Conservation (phyloP, 2,329 filamentous ascomycete species). For the Periconia sp. region DNA sequence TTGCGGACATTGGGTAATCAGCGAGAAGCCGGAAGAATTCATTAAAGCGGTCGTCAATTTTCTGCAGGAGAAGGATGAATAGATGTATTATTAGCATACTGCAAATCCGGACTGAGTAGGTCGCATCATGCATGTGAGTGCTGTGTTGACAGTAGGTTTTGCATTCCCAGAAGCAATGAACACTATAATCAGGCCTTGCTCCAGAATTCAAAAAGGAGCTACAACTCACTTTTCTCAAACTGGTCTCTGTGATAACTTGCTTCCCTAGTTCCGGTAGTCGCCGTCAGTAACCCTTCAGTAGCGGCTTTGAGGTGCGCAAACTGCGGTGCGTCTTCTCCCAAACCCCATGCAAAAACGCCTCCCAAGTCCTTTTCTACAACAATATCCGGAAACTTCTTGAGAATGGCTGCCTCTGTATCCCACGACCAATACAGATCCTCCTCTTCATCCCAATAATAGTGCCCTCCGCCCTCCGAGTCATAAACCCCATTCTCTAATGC, state of each 20-base stretch:
- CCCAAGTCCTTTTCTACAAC: slow-evolving; percentile 59
- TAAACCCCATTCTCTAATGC: slow-evolving; percentile 58
- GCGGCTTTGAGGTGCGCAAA: slow-evolving; percentile 45
- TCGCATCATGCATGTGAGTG: not conserved
- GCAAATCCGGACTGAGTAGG: not conserved
- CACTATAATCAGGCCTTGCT: not conserved
- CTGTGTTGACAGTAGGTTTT: not conserved
- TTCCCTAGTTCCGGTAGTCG: not conserved
- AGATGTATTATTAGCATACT: not conserved
- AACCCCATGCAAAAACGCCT: slow-evolving; percentile 73
- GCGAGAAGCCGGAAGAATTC: slow-evolving; percentile 82
- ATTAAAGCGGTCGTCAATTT: slow-evolving; percentile 69
- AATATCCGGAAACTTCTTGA: slow-evolving; percentile 62
- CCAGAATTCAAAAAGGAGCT: not conserved
- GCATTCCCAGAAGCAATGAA: not conserved
- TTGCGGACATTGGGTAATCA: slow-evolving; percentile 84
- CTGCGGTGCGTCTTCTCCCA: slow-evolving; percentile 62
- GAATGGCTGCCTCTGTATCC: slow-evolving; percentile 65
- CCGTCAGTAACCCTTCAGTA: slow-evolving; percentile 9
- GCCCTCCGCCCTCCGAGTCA: slow-evolving; percentile 62
- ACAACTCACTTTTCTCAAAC: slow-evolving; percentile 2
- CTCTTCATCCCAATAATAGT: slow-evolving; percentile 66
- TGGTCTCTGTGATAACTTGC: not conserved
- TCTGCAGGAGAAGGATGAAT: slow-evolving; percentile 53
- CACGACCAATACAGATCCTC: slow-evolving; percentile 71